Conservation (phyloP, 768 basidiomycete species). For the Ephemerocybe angulata region DNA sequence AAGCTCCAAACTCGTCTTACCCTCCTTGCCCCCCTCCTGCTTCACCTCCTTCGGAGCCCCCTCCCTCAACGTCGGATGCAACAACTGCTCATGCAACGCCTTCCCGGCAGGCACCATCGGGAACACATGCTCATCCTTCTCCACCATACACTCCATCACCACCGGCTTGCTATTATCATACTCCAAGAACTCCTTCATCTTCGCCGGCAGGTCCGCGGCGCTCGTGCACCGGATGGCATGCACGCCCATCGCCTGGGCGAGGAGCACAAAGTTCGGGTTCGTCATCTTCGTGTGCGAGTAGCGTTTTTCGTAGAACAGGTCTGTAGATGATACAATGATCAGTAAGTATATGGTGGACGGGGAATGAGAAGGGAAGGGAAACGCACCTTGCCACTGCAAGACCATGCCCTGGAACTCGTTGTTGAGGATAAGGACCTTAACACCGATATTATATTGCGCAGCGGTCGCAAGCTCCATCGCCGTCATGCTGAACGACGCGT, state of each 20-base stretch:
- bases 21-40: no score
- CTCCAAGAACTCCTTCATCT: slow-evolving; percentile 99
- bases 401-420: slow-evolving; percentile 99
- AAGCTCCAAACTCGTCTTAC: no score
- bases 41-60: neutral
- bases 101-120: slow-evolving; percentile 62
- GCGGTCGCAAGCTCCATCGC: slow-evolving; percentile 99
- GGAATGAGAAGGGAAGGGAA: neutral
- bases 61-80: neutral
- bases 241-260: slow-evolving; percentile 88
- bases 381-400: slow-evolving; percentile 93
- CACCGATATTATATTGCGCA: slow-evolving; percentile 85
- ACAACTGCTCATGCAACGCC: neutral
- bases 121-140: slow-evolving; percentile 83
- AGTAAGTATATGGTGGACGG: neutral
- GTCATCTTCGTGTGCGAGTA: slow-evolving; percentile 95
- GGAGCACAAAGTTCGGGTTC: slow-evolving; percentile 91
- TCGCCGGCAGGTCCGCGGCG: slow-evolving; percentile 76
- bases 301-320: slow-evolving; percentile 95
- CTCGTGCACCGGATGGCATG: slow-evolving; percentile 79
- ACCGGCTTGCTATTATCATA: slow-evolving; percentile 86
- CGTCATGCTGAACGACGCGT: slow-evolving; percentile 99
- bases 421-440: slow-evolving; percentile 90
- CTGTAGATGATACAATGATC: slow-evolving; percentile 26
- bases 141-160: slow-evolving; percentile 86